Evolutionary conservation across 768 basidiomycete species (phyloP), one percentile per base, ranked within the genome.

Genomic region (Phanerochaete carnosa): DNA sequence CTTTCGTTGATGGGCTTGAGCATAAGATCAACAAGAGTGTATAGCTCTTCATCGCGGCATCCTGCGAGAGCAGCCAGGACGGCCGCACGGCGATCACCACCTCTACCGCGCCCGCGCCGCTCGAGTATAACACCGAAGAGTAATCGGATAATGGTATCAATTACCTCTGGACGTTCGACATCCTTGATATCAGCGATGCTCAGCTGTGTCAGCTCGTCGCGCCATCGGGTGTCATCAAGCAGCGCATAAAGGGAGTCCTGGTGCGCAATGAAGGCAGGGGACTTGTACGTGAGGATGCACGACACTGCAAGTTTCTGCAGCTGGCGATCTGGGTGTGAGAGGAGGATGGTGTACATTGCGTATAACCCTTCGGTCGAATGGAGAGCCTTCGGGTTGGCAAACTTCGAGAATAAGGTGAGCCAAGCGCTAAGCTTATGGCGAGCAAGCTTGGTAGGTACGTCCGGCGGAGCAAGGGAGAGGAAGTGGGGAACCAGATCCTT

Each of bases 341-440:
- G 81, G 23, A 92, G 80, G n/a, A 82, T 75, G 15, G 80, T 79
- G 74, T 95, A 96, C 25, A 94, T 69, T 1, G 76, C 54, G 45
- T 81, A 83, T 4, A 98, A 79, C 0, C 80, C 79, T 9, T 88
- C 81, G 0, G 91, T 83, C 7, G 84, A 79, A 68, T 86, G 82
- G 1, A 95, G 76, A 0, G 94, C 92, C 74, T 93, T 96, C n/a
- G 95, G 96, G 69, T 98, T 98, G 66, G 77, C 76, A 70, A 99
- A 92, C 70, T 95, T 96, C 53, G 91, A 82, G 73, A 98, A 92
- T 12, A 98, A 80, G 22, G 83, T 83, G 28, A 98, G 84, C 87
- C 92, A 98, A 0, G 84, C 79, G 16, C 75, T 75, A 11, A 97
- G 82, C 68, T 87, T 89, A 29, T 79, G 72, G 45, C 85, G 86